Evolutionary conservation across 805 yeast genomes (phyloP).

Genomic region (Brettanomyces custersianus): DNA sequence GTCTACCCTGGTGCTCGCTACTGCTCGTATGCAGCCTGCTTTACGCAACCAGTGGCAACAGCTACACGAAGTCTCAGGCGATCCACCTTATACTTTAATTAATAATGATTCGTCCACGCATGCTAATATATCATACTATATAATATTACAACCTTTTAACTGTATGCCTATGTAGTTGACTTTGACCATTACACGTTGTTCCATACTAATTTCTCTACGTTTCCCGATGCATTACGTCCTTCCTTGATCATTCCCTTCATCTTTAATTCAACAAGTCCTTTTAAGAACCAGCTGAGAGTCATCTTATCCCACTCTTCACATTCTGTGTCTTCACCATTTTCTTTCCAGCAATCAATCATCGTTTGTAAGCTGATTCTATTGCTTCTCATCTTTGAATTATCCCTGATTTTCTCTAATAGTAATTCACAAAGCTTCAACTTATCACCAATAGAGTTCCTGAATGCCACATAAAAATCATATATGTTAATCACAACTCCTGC

Average conservation of each 20-base stretch:
- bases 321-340: constrained; percentile 24
- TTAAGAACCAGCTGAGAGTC: constrained; percentile 64
- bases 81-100: constrained; percentile 2
- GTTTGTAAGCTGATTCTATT: not conserved
- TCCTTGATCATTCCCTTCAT: constrained; percentile 62
- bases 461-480: constrained; percentile 27
- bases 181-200: constrained; percentile 37
- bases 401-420: constrained; percentile 6
- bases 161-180: not conserved
- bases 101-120: too few species aligned
- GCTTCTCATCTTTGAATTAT: not conserved
- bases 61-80: not conserved
- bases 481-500: constrained; percentile 49
- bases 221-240: constrained; percentile 50
- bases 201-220: constrained; percentile 66
- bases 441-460: constrained; percentile 23
- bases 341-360: constrained; percentile 5
- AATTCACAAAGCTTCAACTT: constrained; percentile 12
- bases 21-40: not conserved
- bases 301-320: constrained; percentile 53
- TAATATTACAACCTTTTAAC: not conserved
- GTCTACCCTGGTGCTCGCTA: constrained; percentile 1
- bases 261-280: constrained; percentile 62
- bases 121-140: too few species aligned
- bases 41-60: not conserved